A percentile compares a stretch with the other conserved stretches of the same genome.
These are phyloP conservation scores for Solanum chiquidenum DNA, from an alignment of 257 asterid species.

Conservation along the genomic window DNA sequence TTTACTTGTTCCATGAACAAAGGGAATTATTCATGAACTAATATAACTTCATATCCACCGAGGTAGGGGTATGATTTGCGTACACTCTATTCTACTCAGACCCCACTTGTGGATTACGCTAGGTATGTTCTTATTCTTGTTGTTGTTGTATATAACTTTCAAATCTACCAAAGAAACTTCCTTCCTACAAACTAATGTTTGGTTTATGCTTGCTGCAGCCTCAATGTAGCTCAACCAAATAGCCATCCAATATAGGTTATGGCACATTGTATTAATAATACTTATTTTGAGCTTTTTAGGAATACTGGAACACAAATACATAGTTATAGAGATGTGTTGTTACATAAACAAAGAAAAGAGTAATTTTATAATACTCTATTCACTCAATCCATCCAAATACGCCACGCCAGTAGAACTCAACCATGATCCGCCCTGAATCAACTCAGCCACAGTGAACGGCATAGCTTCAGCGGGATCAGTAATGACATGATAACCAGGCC, in stretches of 20 bases:
- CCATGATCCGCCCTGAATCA: slow-evolving; percentile 47
- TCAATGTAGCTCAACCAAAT: neutral
- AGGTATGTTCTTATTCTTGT: too few relatives aligned
- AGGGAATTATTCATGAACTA: too few relatives aligned
- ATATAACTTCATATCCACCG: too few relatives aligned
- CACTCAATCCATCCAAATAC: slow-evolving; percentile 26
- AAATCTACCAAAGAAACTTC: neutral
- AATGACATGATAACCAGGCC: slow-evolving; percentile 39
- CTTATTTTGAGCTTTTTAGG: neutral
- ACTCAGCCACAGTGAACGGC: slow-evolving; percentile 33
- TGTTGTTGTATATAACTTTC: neutral
- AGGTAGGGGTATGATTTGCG: too few relatives aligned
- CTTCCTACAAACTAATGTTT: neutral
- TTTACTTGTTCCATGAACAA: too few relatives aligned
- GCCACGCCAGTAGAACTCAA: slow-evolving; percentile 34
- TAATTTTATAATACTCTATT: neutral
- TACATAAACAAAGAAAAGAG: neutral
- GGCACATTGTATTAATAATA: neutral
- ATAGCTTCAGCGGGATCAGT: slow-evolving; percentile 19
- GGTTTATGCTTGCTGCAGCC: neutral
- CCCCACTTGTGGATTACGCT: too few relatives aligned
- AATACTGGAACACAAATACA: neutral
- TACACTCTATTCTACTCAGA: too few relatives aligned
- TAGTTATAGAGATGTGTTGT: neutral
- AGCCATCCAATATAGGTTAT: neutral